Base-by-base conservation (phyloP, 2,329 filamentous ascomycete genomes). In the Phaeosphaeria sp. region DNA sequence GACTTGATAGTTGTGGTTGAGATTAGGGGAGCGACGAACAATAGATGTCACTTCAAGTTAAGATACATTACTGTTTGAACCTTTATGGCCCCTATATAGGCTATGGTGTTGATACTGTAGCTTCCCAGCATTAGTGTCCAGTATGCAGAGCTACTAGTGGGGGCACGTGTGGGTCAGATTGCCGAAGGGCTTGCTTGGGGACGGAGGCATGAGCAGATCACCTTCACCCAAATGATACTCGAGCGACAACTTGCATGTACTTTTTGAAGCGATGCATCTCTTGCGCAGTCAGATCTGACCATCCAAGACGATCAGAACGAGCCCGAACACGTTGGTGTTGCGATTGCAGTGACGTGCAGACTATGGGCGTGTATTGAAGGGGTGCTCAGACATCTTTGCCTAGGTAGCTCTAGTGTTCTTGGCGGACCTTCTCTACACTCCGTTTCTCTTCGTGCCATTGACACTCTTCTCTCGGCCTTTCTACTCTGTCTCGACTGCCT, bases 301-400 rank as follows among this genome's bases (percentile, higher is more conserved):
- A 47, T 42, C 46, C 57, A 48, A 36, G 76, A 75, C 79, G 87
- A 87, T 78, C 80, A 81, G 70, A 88, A 88, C 70, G 83, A 91
- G 88, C 85, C 85, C 83, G 88, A 87, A 82, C 84, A 90, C 77
- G 81, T 78, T 72, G 77, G 76, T 74, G 67, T 79, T 79, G 75
- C 67, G 65, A 61, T 64, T 66, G 63, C 63, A 63, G 66, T 54
- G 60, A 58, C 58, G 66, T 67, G 74, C 68, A 71, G 51, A 66
- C 70, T 66, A 54, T 61, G 50, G 54, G 48, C 55, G 62, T 70
- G 71, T 63, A 55, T 59, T 54, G 58, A 64, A 62, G 64, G 72
- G 59, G 59, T 64, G 65, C 65, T 62, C 64, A 66, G 66, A 65
- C 60, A 56, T 64, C 67, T 66, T 66, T 59, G 69, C 71, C 21